These are phyloP conservation scores for Boletus chippewaensis DNA, from an alignment of 1,284 basidiomycete genomes.

Conservation along the genomic window DNA sequence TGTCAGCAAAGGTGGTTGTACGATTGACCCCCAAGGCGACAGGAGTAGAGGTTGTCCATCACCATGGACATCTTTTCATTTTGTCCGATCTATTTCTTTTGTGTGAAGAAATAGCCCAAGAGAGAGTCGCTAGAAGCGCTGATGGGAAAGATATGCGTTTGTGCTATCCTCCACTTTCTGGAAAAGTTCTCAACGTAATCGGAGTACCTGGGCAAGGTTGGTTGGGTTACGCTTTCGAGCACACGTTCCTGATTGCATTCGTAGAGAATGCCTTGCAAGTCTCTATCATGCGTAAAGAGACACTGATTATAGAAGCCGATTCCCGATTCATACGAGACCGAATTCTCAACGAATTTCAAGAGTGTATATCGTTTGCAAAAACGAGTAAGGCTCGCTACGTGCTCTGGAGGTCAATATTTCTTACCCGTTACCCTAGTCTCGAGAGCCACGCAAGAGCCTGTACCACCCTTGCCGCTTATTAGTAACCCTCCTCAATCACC, in stretches of 20 bases:
- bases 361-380: slow-evolving; percentile 79
- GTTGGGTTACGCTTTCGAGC: slow-evolving; percentile 18
- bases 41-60: slow-evolving; percentile 66
- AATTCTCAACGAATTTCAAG: slow-evolving; percentile 70
- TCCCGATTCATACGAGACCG: slow-evolving; percentile 59
- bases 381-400: slow-evolving; percentile 45
- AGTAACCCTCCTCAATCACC: slow-evolving; percentile 16
- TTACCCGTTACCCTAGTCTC: slow-evolving; percentile 39
- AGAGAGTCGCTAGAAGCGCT: slow-evolving; percentile 43
- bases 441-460: slow-evolving; percentile 51
- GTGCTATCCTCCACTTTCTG: slow-evolving; percentile 91
- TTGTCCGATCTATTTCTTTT: slow-evolving; percentile 90
- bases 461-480: slow-evolving; percentile 51
- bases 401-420: background rate
- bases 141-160: slow-evolving; percentile 85
- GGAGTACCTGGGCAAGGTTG: slow-evolving; percentile 56
- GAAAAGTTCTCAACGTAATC: slow-evolving; percentile 80
- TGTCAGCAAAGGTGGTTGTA: slow-evolving; percentile 70
- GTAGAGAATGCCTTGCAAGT: slow-evolving; percentile 71
- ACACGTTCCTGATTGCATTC: slow-evolving; percentile 13
- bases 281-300: slow-evolving; percentile 87
- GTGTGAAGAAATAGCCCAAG: slow-evolving; percentile 72
- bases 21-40: slow-evolving; percentile 76
- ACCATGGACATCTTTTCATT: slow-evolving; percentile 79
- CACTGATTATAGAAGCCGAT: slow-evolving; percentile 60